Evolutionary conservation across 2,329 filamentous ascomycete species (phyloP), one percentile per base, ranked within the genome.

Genomic region (Sporothrix curviconia): DNA sequence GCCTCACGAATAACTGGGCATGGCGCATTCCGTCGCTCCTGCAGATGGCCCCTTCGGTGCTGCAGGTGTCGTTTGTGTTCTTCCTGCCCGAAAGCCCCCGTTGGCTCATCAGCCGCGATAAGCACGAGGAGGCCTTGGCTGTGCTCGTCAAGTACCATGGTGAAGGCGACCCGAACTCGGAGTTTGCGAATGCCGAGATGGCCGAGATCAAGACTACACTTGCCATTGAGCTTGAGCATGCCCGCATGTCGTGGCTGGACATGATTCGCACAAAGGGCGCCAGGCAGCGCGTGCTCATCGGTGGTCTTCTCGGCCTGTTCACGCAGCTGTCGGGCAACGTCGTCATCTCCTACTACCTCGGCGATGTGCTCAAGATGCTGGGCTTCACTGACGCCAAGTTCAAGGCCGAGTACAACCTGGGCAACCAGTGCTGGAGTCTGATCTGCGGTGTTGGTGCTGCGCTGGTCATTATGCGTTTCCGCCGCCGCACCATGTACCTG

Each of bases 1-100:
- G 78, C 3, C 71, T 75, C 9, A 73, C 73, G 34, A 65, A 65
- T 39, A 77, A 68, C 3, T 75, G 59, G 59, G 49, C 81, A 0
- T 87, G 84, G 84, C 72, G 79, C 25, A 75, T 83, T 17, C 84
- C 84, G 1, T 76, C 83, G 7, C 72, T 81, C 63, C 68, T 81
- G 2, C 80, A 83, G 63, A 68, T 24, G 30, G 37, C 75, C 25
- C 60, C 63, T 7, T 76, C 79, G 4, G 70, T 32, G 12, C 3
- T 53, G 5, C 15, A 55, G 7, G 56, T 54, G 22, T 28, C 61
- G 7, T 9, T 61, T 6, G 19, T 60, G 28, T 44, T 12, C 59
- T 58, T n/a, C n/a, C 37, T 53, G 36, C 50, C 50, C 37, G 50
- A 53, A 37, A 39, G 30, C 19, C 50, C 50, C 15, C 60, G 60